These are phyloP conservation scores for Chalciporus piperatus DNA, from an alignment of 768 basidiomycete species.

Conservation along the genomic window DNA sequence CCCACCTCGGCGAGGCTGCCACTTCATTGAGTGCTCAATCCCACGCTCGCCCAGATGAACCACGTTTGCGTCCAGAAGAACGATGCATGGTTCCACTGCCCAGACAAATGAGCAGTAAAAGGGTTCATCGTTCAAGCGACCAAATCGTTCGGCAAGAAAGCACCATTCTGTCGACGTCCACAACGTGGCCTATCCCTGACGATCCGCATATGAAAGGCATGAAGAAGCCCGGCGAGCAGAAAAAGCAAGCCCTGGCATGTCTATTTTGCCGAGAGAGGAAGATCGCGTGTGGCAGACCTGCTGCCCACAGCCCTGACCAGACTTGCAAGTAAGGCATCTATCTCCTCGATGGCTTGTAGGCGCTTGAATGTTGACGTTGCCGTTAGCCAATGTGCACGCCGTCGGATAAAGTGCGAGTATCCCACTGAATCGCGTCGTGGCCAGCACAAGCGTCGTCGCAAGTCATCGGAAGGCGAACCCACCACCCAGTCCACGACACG, in stretches of 20 bases:
- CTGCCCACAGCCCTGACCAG: constrained; percentile 34
- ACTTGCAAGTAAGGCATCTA: constrained; percentile 45
- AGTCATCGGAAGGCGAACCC: constrained; percentile 27
- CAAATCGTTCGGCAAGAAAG: constrained; percentile 30
- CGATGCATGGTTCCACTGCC: constrained; percentile 14
- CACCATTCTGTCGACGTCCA: constrained; percentile 17
- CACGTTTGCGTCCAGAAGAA: constrained; percentile 25
- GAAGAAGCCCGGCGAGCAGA: constrained; percentile 37
- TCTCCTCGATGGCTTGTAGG: constrained; percentile 1
- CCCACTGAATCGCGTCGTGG: constrained; percentile 50
- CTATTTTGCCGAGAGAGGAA: constrained; percentile 50
- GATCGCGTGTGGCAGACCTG: constrained; percentile 47
- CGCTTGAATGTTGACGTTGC: constrained; percentile 17
- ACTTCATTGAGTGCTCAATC: constrained; percentile 12
- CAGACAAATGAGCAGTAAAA: constrained; percentile 26
- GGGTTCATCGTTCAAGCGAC: constrained; percentile 27
- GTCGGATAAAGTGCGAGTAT: constrained; percentile 44
- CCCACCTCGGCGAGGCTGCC: constrained; percentile 12
- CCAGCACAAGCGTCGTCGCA: constrained; percentile 41
- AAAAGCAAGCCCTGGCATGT: constrained; percentile 47
- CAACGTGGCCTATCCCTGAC: constrained; percentile 35
- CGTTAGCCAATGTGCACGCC: constrained; percentile 45
- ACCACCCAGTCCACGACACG: constrained; percentile 17
- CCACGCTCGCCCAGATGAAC: constrained; percentile 19
- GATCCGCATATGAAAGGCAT: constrained; percentile 30